These are phyloP conservation scores for Rhizopogon sp. DNA, from an alignment of 768 basidiomycete genomes.

Conservation along the genomic window DNA sequence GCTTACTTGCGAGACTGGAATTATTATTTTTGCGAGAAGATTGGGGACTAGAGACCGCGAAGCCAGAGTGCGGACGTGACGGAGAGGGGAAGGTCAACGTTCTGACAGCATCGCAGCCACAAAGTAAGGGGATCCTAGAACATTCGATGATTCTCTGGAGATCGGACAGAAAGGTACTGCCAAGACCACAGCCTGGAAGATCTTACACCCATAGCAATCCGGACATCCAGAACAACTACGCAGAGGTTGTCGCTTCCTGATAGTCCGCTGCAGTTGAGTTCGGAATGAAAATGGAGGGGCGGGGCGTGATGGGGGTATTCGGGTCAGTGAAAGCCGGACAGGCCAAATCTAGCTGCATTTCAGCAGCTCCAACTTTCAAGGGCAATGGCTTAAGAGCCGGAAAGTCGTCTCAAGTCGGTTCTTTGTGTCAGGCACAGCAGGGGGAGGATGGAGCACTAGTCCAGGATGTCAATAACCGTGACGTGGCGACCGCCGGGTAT, in stretches of 20 bases:
- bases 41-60: neutral
- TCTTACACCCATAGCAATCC: too few species aligned
- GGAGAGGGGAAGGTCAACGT: neutral
- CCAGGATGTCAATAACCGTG: too few species aligned
- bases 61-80: neutral
- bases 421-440: neutral
- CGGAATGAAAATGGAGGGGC: neutral
- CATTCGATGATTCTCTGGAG: neutral
- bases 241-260: neutral
- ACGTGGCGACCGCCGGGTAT: too few species aligned
- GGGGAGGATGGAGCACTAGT: neutral
- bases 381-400: neutral
- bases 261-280: neutral
- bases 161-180: neutral
- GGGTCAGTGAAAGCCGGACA: neutral
- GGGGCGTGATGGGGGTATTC: neutral
- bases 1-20: neutral
- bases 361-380: neutral
- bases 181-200: neutral
- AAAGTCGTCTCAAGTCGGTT: neutral
- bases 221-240: neutral
- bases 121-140: neutral
- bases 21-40: neutral
- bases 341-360: neutral
- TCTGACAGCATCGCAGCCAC: neutral